Base-by-base conservation (phyloP, 2,329 filamentous ascomycete species). In the Pezicula carpinea region DNA sequence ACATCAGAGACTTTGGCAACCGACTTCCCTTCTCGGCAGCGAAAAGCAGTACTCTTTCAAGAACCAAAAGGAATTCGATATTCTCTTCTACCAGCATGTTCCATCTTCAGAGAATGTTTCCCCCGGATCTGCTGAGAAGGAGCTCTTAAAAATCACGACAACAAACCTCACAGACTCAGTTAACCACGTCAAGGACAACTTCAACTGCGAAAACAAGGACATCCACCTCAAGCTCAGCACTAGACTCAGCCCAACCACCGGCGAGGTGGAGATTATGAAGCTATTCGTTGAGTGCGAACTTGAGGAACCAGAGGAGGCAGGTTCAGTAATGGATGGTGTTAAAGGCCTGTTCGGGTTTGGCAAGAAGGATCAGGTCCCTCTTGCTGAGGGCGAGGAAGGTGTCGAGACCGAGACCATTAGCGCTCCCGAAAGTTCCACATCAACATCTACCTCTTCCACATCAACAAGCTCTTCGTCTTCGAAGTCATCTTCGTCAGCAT, bases 321-420 rank as follows among this genome's bases (percentile, higher is more conserved):
- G 87, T 53, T 83, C 85, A 43, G 79, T 97, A 41, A 87, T 96
- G 40, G 92, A 96, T 61, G 91, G 89, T 36, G 89, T 97, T 55
- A 99, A 99, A 76, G 95, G 91, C 54, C 80, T 96, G 53, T 95
- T 99, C 63, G 93, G 93, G 5, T 91, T 97, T 63, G 93, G 92
- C 21, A 95, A 95, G 69, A 86, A 87, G 26, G 87, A 92, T 47
- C 87, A 96, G 68, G 76, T 79, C 53, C 74, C 77, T 5, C 64
- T 96, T 29, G 77, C 80, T 49, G 86, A 84, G 41, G 77, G 77
- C 11, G 74, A 72, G 18, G 80, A 76, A 35, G 73, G 76, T 45
- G 73, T 58, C 23, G 60, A 26, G 23, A 26, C 65, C 6, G 60
- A 66, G 31, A 54, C 61, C 13, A 55, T 59, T 17, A 49, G 40